phyloP scores from a whole-genome alignment of 2,329 filamentous ascomycete species.

The Colletotrichum abscissum region DNA sequence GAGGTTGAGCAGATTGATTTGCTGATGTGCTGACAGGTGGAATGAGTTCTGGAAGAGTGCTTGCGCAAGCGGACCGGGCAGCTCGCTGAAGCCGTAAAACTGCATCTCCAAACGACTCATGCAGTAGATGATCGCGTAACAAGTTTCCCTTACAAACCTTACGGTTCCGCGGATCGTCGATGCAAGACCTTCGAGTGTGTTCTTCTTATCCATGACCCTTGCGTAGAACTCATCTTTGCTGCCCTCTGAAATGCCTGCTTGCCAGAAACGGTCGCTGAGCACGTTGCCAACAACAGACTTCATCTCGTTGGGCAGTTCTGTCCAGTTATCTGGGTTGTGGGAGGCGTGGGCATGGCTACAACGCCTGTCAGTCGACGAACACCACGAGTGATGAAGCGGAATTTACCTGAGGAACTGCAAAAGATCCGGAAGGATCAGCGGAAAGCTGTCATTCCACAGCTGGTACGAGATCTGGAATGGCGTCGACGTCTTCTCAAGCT shows the following conservation, averaged over 20 bases:
- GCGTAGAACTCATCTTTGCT: slow-evolving; percentile 98
- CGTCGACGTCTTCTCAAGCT: slow-evolving; percentile 78
- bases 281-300: slow-evolving; percentile 82
- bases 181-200: slow-evolving; percentile 91
- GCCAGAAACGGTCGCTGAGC: slow-evolving; percentile 96
- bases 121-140: slow-evolving; percentile 93
- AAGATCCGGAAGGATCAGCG: slow-evolving; percentile 84
- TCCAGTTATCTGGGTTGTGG: slow-evolving; percentile 89
- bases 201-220: slow-evolving; percentile 87
- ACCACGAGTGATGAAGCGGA: neutral
- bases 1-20: slow-evolving; percentile 92
- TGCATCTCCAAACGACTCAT: slow-evolving; percentile 88
- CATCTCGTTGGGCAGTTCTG: slow-evolving; percentile 79
- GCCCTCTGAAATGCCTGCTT: slow-evolving; percentile 94
- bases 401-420: slow-evolving; percentile 81
- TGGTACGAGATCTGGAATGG: slow-evolving; percentile 80
- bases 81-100: slow-evolving; percentile 90
- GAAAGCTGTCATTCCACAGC: slow-evolving; percentile 88
- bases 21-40: slow-evolving; percentile 88
- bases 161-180: slow-evolving; percentile 92
- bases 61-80: slow-evolving; percentile 84
- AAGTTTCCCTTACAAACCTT: slow-evolving; percentile 89
- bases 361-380: neutral
- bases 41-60: slow-evolving; percentile 86
- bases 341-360: slow-evolving; percentile 87